These are phyloP conservation scores for Myotisia sp. DNA, from an alignment of 2,329 filamentous ascomycete genomes.

Conservation along the genomic window DNA sequence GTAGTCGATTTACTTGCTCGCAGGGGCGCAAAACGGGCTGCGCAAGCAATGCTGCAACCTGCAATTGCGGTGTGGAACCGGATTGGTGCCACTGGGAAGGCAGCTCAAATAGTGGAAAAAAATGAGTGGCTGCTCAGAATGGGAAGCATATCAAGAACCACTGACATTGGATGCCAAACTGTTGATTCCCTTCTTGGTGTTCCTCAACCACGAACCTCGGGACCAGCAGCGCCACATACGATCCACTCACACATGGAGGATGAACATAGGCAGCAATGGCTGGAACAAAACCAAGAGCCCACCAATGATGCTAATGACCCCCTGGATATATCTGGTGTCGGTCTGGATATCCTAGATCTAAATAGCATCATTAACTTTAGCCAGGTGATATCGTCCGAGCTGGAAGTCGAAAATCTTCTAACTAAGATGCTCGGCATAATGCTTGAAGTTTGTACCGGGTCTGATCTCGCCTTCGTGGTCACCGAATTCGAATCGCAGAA, in stretches of 20 bases:
- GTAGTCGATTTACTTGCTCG: conserved; percentile 45
- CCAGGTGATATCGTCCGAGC: conserved; percentile 50
- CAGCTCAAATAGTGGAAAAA: conserved; percentile 42
- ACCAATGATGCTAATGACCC: conserved; percentile 27
- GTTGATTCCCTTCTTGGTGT: conserved; percentile 35
- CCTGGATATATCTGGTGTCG: conserved; percentile 30
- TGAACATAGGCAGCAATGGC: conserved; percentile 28
- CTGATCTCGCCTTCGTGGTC: conserved; percentile 46
- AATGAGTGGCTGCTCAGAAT: conserved; percentile 48
- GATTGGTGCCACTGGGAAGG: conserved; percentile 46
- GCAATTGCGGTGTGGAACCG: conserved; percentile 45
- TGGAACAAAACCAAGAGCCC: conserved; percentile 28
- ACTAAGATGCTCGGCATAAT: conserved; percentile 52
- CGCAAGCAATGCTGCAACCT: conserved; percentile 43
- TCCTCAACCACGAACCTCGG: conserved; percentile 8
- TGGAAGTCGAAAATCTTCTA: conserved; percentile 48
- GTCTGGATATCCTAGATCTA: conserved; percentile 47
- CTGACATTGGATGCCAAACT: conserved; percentile 46
- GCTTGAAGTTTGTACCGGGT: conserved; percentile 46
- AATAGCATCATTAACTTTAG: conserved; percentile 51
- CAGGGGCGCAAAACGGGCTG: conserved; percentile 44
- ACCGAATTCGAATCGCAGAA: conserved; percentile 44
- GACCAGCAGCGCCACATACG: conserved; percentile 17
- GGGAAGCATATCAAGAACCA: conserved; percentile 36
- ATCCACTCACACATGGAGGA: conserved; percentile 24